phyloP scores from a whole-genome alignment of 345 rosid species.

The Brassica nigra region DNA sequence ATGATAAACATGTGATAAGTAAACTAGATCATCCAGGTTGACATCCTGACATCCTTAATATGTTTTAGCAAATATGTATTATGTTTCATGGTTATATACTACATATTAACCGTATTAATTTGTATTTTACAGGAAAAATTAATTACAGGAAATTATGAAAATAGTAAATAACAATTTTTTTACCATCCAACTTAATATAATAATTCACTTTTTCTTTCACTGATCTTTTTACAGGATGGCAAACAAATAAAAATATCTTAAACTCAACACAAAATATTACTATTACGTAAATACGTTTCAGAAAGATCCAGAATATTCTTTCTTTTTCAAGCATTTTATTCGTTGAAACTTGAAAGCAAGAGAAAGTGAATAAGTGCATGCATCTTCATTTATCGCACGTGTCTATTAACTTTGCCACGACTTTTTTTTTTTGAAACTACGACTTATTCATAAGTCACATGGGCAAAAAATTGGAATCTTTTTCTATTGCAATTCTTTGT shows the following conservation, averaged over 20 bases:
- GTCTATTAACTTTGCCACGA: not conserved
- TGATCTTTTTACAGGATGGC: not conserved
- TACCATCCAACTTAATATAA: not conserved
- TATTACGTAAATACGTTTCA: not conserved
- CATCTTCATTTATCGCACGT: conserved; percentile 38
- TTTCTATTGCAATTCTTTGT: not conserved
- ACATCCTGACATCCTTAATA: not conserved
- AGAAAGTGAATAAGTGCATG: conserved; percentile 37
- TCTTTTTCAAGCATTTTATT: not conserved
- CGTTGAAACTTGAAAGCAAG: conserved; percentile 26
- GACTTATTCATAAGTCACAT: conserved; percentile 35
- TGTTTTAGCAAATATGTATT: not conserved
- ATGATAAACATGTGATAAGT: not conserved
- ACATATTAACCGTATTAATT: too few relatives aligned
- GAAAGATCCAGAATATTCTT: conserved; percentile 30
- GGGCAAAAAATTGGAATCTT: conserved; percentile 10
- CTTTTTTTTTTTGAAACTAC: not conserved
- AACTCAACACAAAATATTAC: not conserved
- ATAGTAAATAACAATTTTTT: too few relatives aligned
- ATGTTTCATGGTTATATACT: too few relatives aligned
- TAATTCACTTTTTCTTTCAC: not conserved
- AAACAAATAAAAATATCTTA: not conserved
- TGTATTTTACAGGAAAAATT: too few relatives aligned
- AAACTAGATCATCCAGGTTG: not conserved
- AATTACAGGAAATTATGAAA: too few relatives aligned